phyloP scores from a whole-genome alignment of 306 rosid species.

The Acacia confusa region DNA sequence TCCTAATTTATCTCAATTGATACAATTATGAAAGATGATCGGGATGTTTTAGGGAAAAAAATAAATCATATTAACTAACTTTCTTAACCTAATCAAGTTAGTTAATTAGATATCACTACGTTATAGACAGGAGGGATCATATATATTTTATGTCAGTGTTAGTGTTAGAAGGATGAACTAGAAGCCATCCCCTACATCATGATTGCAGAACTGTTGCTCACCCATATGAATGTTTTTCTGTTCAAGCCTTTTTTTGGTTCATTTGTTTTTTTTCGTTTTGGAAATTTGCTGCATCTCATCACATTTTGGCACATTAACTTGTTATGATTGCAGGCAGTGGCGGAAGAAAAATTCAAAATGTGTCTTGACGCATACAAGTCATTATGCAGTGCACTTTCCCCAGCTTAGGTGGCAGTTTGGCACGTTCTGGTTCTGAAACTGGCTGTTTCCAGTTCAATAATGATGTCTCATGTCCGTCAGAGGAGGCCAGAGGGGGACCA shows the following conservation, averaged over 20 bases:
- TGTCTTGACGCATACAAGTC: constrained; percentile 60
- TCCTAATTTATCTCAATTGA: too few species aligned
- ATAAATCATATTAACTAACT: too few species aligned
- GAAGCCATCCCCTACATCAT: neutral
- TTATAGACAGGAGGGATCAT: too few species aligned
- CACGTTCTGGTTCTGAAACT: constrained; percentile 15
- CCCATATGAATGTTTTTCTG: neutral
- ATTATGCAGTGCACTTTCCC: constrained; percentile 45
- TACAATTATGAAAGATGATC: too few species aligned
- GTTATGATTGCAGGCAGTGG: constrained; percentile 48
- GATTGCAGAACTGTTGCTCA: neutral
- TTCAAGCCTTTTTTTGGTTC: neutral
- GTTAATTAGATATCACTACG: too few species aligned
- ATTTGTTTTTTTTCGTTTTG: neutral
- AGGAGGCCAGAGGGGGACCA: neutral
- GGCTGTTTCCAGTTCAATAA: neutral
- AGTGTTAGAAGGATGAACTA: neutral
- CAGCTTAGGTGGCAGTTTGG: constrained; percentile 29
- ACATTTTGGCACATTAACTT: neutral
- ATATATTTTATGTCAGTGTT: too few species aligned
- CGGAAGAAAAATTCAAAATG: constrained; percentile 56
- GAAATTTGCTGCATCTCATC: neutral
- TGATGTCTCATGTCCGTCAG: neutral
- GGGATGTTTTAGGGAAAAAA: too few species aligned
- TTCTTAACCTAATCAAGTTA: too few species aligned